Base-by-base conservation (phyloP, 1,284 basidiomycete genomes). In the Cystobasidiaceae sp. region DNA sequence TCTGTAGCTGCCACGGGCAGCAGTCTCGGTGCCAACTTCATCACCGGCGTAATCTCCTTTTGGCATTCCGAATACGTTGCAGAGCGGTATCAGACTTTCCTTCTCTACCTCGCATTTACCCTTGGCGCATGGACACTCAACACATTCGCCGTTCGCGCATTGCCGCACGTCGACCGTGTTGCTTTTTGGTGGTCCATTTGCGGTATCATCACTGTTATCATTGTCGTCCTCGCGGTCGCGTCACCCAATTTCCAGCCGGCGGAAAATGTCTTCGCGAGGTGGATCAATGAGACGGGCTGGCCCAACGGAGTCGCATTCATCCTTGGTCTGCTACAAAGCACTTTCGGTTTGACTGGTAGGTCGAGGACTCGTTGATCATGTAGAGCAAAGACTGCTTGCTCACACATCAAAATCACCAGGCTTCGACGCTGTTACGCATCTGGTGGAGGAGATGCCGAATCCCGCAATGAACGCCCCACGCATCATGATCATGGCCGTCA, bases 391-490 rank as follows among this genome's bases (percentile, higher is more conserved):
- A n/a, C n/a, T n/a, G n/a, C n/a, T n/a, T n/a, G n/a, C n/a, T n/a
- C n/a, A n/a, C n/a, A n/a, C n/a, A n/a, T n/a, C n/a, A n/a, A n/a
- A n/a, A n/a, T n/a, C n/a, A n/a, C n/a, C n/a, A n/a, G n/a, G 75
- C 1, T 75, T 56, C 56, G 74, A 75, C 43, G 69, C 68, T 0
- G 71, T 72, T 17, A 57, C 71, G 2, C 78, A 79, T 68, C 70
- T 79, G 81, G 82, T 84, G 0, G 85, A 86, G 72, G 85, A 87
- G 73, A 83, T 86, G 6, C 82, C 82, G 32, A 76, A 81, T 30
- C 84, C 86, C 0, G 75, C 80, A 9, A 70, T 79, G 27, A 80
- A 85, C 67, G 80, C 86, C 5, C 86, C 85, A 0, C 76, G 75
- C 25, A 84, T 84, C 0, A 82, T 88, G 70, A 78, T 82, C 2